Conservation (phyloP, 768 basidiomycete species). For the Tricholoma terreum region DNA sequence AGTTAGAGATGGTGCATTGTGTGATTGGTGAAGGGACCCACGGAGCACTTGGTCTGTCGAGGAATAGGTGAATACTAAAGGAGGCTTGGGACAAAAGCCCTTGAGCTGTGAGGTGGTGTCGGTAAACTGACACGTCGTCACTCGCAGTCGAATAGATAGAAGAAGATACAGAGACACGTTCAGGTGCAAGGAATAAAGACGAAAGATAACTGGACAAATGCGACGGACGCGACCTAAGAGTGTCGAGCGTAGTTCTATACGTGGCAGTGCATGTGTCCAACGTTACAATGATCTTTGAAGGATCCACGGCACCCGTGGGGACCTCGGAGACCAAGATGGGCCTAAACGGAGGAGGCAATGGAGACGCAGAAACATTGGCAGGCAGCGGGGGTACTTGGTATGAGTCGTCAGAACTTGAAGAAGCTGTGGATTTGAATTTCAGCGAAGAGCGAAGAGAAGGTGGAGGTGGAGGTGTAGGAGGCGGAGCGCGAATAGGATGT, state of each 20-base stretch:
- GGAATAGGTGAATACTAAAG: constrained; percentile 62
- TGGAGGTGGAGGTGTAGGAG: constrained; percentile 14
- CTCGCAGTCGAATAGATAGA: constrained; percentile 56
- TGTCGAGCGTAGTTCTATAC: constrained; percentile 62
- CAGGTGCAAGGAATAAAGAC: constrained; percentile 37
- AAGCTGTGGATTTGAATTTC: constrained; percentile 32
- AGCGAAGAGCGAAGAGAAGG: constrained; percentile 37
- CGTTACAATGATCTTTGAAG: constrained; percentile 61
- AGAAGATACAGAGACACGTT: constrained; percentile 42
- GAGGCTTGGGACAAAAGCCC: constrained; percentile 48
- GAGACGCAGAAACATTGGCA: constrained; percentile 39
- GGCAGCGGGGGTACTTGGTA: constrained; percentile 50
- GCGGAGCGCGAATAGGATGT: constrained; percentile 29
- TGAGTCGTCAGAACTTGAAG: constrained; percentile 36
- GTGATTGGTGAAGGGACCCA: constrained; percentile 37
- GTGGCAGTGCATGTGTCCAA: constrained; percentile 72
- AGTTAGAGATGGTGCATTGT: constrained; percentile 4
- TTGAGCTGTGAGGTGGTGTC: constrained; percentile 59
- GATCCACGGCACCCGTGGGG: constrained; percentile 48
- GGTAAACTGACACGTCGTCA: constrained; percentile 54
- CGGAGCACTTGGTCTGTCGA: constrained; percentile 79
- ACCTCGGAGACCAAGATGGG: constrained; percentile 62
- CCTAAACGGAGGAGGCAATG: constrained; percentile 55
- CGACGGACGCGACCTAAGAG: constrained; percentile 68
- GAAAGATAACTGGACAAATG: constrained; percentile 57